A percentile compares a stretch with the other conserved stretches of the same genome.
phyloP scores from a whole-genome alignment of 306 rosid species.

The Pueraria montana region DNA sequence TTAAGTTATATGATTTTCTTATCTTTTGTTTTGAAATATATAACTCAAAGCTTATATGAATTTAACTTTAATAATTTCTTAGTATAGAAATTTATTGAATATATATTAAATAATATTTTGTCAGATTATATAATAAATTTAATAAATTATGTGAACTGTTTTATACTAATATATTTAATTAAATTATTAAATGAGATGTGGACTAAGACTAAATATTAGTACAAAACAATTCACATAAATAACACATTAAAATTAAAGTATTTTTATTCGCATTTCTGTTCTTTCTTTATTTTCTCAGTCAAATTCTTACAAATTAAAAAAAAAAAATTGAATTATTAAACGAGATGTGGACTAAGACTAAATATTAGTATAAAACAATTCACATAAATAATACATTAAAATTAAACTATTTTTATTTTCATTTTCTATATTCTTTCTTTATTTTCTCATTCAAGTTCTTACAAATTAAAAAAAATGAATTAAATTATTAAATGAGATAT shows the following conservation, averaged over 20 bases:
- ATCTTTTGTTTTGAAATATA: background rate
- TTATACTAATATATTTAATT: background rate
- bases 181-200: background rate
- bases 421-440: too few species aligned
- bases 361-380: too few species aligned
- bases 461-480: too few species aligned
- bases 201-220: background rate
- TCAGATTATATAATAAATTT: background rate
- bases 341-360: too few species aligned
- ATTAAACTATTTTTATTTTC: too few species aligned
- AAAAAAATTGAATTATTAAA: too few species aligned
- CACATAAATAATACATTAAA: too few species aligned
- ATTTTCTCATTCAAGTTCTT: too few species aligned
- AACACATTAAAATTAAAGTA: background rate
- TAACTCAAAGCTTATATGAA: background rate
- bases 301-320: background rate
- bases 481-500: too few species aligned
- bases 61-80: background rate
- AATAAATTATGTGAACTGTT: background rate
- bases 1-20: slow-evolving; percentile 42
- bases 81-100: background rate
- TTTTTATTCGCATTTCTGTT: background rate
- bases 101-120: background rate
- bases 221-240: background rate
- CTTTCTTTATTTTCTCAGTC: background rate